Evolutionary conservation across 2,329 filamentous ascomycete species (phyloP), one percentile per base, ranked within the genome.

Genomic region (Blumeriella jaapii): DNA sequence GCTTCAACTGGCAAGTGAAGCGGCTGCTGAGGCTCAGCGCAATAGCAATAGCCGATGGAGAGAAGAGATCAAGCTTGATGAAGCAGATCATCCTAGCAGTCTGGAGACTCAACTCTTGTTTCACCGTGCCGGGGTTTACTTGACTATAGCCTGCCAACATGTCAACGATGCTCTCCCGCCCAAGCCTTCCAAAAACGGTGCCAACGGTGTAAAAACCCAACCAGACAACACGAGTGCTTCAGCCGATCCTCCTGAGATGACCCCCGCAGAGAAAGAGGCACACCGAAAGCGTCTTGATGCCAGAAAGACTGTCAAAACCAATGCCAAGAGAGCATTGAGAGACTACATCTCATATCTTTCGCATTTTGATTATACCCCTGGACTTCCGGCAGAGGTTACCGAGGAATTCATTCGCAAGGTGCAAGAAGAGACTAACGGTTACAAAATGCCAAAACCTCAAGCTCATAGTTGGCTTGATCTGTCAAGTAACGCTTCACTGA

Each of bases 321-420:
- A 80, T 57, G 83, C 83, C 3, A 87, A 83, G 57, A 71, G 77
- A 36, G 82, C 83, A 1, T 59, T 91, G 14, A 70, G 78, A 40
- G 83, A 91, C 58, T 86, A 82, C 53, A 63, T 77, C 48, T 64
- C 70, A 14, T 91, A 83, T 52, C 61, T 93, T 24, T 73, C 74
- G 1, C 65, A 76, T 40, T 77, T 91, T 44, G 80, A 91, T 50
- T 91, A 91, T 58, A 82, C 83, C 0, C 81, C 82, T 31, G 54
- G 53, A 11, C 47, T 56, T 36, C 48, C 52, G 33, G 36, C 47
- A 18, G 52, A 54, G 34, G 44, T 60, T 23, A 58, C 56, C 3
- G 55, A 60, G 35, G 67, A 69, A 26, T 72, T 73, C 42, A 57
- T 68, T 34, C 60, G 69, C 27, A 71, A 71, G 39, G 65, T 80